Conservation (phyloP, 208 protist species). For the Wallacemonas rigidus region DNA sequence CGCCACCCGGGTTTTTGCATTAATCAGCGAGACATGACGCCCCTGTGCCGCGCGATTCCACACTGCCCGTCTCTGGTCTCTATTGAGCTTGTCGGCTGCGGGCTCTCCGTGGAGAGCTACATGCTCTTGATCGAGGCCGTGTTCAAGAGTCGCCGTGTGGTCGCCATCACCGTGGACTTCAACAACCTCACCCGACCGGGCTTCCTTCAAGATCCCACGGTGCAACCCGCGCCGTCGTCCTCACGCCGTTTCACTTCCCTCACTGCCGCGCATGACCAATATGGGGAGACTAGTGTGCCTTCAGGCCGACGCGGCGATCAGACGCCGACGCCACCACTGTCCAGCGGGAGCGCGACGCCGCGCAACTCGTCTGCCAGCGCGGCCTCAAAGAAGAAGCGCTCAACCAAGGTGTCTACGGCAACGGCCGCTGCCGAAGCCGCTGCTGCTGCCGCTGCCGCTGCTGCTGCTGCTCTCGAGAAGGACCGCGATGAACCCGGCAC, state of each 20-base stretch:
- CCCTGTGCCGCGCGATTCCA: conserved; percentile 78
- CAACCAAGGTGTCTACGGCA: not conserved
- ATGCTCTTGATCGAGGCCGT: conserved; percentile 81
- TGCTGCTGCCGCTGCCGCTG: conserved; percentile 1
- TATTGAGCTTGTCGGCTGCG: conserved; percentile 79
- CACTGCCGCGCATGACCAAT: not conserved
- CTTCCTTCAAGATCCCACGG: conserved; percentile 53
- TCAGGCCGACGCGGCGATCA: not conserved
- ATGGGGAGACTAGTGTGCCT: no score
- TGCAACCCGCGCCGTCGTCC: not conserved
- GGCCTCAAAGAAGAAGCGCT: conserved; percentile 10
- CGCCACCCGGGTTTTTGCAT: conserved; percentile 80
- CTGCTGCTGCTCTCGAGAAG: not conserved
- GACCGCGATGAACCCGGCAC: conserved; percentile 14
- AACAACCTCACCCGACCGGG: conserved; percentile 50
- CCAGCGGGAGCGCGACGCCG: not conserved
- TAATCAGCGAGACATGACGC: conserved; percentile 86
- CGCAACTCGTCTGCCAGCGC: conserved; percentile 6
- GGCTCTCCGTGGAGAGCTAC: conserved; percentile 79
- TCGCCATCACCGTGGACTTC: conserved; percentile 79
- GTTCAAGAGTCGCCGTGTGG: conserved; percentile 70
- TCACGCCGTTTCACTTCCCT: not conserved
- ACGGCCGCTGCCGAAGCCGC: not conserved
- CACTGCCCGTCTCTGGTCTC: conserved; percentile 80
- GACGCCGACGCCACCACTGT: not conserved